These are phyloP conservation scores for Fusarium nanum DNA, from an alignment of 2,329 filamentous ascomycete species.

Conservation along the genomic window DNA sequence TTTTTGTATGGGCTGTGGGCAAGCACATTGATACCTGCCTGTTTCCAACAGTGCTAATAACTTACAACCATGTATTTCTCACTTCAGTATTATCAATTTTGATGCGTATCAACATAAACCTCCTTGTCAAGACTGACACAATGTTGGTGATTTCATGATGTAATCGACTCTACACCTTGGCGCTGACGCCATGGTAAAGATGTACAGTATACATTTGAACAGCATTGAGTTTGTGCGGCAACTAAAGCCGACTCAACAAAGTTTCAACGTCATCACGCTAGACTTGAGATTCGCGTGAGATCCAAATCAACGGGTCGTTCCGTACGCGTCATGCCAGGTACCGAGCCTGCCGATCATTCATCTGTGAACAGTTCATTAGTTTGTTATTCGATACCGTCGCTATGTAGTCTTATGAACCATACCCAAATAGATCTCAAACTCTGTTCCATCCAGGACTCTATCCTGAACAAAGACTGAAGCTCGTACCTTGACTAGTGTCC, in stretches of 20 bases:
- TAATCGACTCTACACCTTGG: slow-evolving; percentile 2
- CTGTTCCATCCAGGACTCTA: neutral
- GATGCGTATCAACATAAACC: neutral
- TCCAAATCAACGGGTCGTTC: slow-evolving; percentile 2
- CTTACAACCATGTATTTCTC: slow-evolving; percentile 1
- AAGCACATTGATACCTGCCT: slow-evolving; percentile 33
- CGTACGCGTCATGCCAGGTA: neutral
- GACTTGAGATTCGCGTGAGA: neutral
- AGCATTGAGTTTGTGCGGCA: slow-evolving; percentile 7
- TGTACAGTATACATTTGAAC: neutral
- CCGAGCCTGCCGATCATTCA: neutral
- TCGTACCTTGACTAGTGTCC: neutral
- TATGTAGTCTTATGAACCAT: neutral
- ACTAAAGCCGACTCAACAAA: neutral
- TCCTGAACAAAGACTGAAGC: neutral
- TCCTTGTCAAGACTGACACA: neutral
- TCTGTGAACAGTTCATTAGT: neutral
- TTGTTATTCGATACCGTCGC: neutral
- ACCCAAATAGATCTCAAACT: neutral
- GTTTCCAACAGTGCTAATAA: slow-evolving; percentile 18
- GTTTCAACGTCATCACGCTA: neutral
- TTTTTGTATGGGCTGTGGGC: slow-evolving; percentile 15
- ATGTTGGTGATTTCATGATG: slow-evolving; percentile 9
- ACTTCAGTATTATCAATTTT: neutral
- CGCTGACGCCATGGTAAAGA: neutral